Evolutionary conservation across 495 filamentous ascomycete genomes (phyloP), one percentile per base, ranked within the genome.

Genomic region (Aspergillus bridgeri): DNA sequence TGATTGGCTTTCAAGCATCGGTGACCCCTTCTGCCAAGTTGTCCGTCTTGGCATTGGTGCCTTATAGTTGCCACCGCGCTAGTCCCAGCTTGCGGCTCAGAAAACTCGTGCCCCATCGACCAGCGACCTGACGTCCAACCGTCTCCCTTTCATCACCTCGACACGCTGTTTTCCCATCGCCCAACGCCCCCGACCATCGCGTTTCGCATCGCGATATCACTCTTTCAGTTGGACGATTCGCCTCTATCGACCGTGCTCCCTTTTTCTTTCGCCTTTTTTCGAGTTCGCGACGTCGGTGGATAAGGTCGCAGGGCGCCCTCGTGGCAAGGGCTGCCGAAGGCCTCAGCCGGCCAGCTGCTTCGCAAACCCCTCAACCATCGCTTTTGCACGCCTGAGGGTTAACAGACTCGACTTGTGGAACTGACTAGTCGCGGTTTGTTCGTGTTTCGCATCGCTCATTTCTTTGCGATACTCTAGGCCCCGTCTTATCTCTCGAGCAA

Each of bases 311-410:
- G 75, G n/a, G 75, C 76, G 76, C 76, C 76, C 76, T 79, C 74
- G 76, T 79, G 76, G 76, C 76, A 79, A 79, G 76, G 76, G 73
- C 76, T 74, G 76, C 75, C 75, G 74, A 71, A 77, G 74, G 73
- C 77, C 76, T 76, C 71, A 73, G 65, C 65, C 68, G 73, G 73
- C 75, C 73, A 71, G 74, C 71, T 73, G 67, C 66, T 70, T 69
- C 33, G 61, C 62, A 69, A 70, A 63, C 46, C 59, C 58, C 72
- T 70, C 72, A 65, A 69, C 69, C 60, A 54, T 74, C 70, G 67
- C 65, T 64, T 66, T 46, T 46, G 20, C 38, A 44, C 49, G 38
- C 52, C 51, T 56, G 51, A 48, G 17, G 47, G 42, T 51, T 48
- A 53, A 53, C 46, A 25, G 19, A 51, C 24, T 18, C 61, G 42